Base-by-base conservation (phyloP, 1,284 basidiomycete genomes). In the Ustilago xerochloae region DNA sequence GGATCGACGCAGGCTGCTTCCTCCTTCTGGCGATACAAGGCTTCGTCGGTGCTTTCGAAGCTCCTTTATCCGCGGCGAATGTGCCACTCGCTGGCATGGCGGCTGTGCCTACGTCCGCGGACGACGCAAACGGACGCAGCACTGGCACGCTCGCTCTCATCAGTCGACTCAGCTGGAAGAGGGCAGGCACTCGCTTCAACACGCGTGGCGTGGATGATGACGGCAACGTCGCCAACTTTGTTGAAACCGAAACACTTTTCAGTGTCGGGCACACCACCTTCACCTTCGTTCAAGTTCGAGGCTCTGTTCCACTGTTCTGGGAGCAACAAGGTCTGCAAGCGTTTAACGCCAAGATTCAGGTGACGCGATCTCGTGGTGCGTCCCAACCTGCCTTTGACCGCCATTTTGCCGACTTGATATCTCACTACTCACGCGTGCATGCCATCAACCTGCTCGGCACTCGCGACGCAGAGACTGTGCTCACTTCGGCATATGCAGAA, bases 161-260 rank as follows among this genome's bases (percentile, higher is more conserved):
- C 90, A 47, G 90, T 89, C 24, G 96, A 26, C 87, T 99, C 8
- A 92, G 94, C 32, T 96, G 93, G 90, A 96, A 94, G 85, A 89
- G 95, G 68, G 96, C 97, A 18, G 97, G 97, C 2, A 98, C 97
- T 18, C 90, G 97, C 30, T 99, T 97, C 87, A 96, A 97, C 81
- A 96, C 95, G 3, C 89, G 97, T 62, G 97, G 97, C 0, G 92
- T 99, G 22, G 97, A 99, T 82, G 97, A 99, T 84, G 94, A 97
- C 79, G 96, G 97, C 38, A 92, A 97, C 82, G 93, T 92, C 18
- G 97, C 97, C 49, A 98, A 99, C 83, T 98, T 97, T 85, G 97
- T 97, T 33, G 96, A 95, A 91, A 96, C 95, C 6, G 96, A 99
- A 86, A 92, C 92, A 0, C 87, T 97, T 49, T 90, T 98, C 82